Evolutionary conservation across 2,329 filamentous ascomycete genomes (phyloP), one percentile per base, ranked within the genome.

Genomic region (Blastomyces parvus): DNA sequence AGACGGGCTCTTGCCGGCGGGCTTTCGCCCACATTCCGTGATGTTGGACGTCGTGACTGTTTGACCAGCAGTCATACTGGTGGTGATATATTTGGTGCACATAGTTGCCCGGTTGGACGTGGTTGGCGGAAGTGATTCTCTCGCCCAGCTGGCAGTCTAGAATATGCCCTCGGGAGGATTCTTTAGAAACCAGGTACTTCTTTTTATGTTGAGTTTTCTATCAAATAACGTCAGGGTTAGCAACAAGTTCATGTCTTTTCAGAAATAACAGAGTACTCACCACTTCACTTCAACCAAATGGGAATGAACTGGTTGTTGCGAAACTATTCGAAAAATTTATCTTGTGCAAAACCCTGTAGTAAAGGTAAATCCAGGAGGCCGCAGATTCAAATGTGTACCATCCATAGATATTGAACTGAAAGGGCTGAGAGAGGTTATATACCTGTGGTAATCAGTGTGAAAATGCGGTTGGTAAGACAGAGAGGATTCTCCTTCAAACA

Each of bases 81-180:
- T 57, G n/a, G 33, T 57, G n/a, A 38, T 46, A 25, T 50, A 50
- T 17, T 44, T 40, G 58, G 17, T 46, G 25, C 58, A 60, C 58
- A 50, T 50, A 2, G 8, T 50, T 36, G 58, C 30, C 40, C 40
- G 30, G 19, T 60, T 17, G 9, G 17, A 6, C 7, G 58, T 40
- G 36, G 58, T 48, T 60, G 22, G 30, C 38, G 8, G 44, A 22
- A 3, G 13, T 22, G 22, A 60, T 27, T 36, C 22, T 57, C 14
- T 17, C 9, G 17, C 22, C 3, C 14, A 14, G 2, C 40, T 33
- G 30, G 5, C 8, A n/a, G 2, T 3, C 33, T 22, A 19, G 22
- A 11, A 7, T 40, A 36, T 38, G 13, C 30, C 8, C 36, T 33
- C 7, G 3, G 25, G 30, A 57, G 55, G 17, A 30, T 2, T 53